These are phyloP conservation scores for Begonia fuchsioides DNA, from an alignment of 306 rosid species.

Conservation along the genomic window DNA sequence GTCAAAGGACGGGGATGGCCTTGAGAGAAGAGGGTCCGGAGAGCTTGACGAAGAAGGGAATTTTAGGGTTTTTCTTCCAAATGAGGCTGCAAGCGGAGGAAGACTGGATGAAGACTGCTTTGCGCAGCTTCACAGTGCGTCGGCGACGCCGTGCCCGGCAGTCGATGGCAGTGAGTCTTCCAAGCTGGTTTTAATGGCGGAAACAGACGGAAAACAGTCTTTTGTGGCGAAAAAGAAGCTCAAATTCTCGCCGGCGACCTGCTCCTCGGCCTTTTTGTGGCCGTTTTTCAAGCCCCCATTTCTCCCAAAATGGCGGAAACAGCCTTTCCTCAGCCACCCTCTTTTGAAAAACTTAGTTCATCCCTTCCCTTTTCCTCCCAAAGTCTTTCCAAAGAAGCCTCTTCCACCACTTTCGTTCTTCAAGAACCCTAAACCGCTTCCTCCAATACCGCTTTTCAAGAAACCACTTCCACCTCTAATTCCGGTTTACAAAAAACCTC, in stretches of 20 bases:
- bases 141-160: constrained; percentile 52
- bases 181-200: background rate
- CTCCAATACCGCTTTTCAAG: constrained; percentile 13
- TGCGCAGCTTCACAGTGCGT: constrained; percentile 69
- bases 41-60: constrained; percentile 53
- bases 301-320: constrained; percentile 14
- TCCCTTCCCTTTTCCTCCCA: constrained; percentile 27
- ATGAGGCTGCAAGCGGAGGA: constrained; percentile 32
- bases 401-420: constrained; percentile 7
- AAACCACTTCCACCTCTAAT: constrained; percentile 25
- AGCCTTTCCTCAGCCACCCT: constrained; percentile 4
- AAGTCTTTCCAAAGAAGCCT: constrained; percentile 22
- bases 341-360: background rate
- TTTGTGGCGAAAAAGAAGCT: background rate
- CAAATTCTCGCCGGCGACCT: background rate
- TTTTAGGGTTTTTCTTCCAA: constrained; percentile 50
- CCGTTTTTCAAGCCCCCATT: constrained; percentile 12
- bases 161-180: constrained; percentile 31
- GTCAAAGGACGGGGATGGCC: constrained; percentile 28
- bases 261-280: background rate
- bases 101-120: constrained; percentile 59
- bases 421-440: constrained; percentile 24
- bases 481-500: constrained; percentile 8
- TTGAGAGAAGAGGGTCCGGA: constrained; percentile 50
- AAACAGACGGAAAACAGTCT: background rate